Percentiles rank a stretch among this genome's conserved stretches.
phyloP scores from a whole-genome alignment of 352 stramenopile genomes.

The Blastocystis sp. region DNA sequence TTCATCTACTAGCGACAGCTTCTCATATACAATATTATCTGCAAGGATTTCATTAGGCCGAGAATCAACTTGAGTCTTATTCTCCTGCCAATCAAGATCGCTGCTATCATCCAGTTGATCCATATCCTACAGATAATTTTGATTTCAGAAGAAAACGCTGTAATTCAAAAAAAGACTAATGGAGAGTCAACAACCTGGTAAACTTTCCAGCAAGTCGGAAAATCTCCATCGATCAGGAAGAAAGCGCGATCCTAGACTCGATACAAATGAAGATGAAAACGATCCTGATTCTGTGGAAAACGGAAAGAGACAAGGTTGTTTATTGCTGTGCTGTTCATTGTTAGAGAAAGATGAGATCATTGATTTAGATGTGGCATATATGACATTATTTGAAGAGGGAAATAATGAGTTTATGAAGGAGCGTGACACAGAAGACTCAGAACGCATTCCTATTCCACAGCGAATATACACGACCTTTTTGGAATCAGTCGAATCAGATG shows the following conservation, averaged over 20 bases:
- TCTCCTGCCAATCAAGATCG: neutral
- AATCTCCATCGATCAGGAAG: neutral
- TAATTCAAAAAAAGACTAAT: neutral
- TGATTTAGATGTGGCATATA: slow-evolving; percentile 51
- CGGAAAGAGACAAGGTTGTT: neutral
- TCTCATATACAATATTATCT: neutral
- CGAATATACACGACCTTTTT: slow-evolving; percentile 19
- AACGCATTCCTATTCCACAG: neutral
- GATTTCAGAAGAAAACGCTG: neutral
- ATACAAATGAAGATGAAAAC: neutral
- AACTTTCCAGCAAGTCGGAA: neutral
- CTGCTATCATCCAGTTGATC: neutral
- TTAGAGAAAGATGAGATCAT: neutral
- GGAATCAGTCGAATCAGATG: neutral
- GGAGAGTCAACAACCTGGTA: neutral
- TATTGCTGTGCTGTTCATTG: neutral
- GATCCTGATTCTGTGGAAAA: neutral
- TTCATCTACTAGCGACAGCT: neutral
- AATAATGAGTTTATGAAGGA: slow-evolving; percentile 54
- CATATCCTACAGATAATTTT: neutral
- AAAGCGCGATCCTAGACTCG: neutral
- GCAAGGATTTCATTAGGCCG: neutral
- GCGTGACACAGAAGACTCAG: neutral
- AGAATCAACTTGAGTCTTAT: neutral
- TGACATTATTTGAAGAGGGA: slow-evolving; percentile 38